Percentiles rank a stretch among this genome's conserved stretches.
Evolutionary conservation across 2,329 filamentous ascomycete species (phyloP).

Genomic region (Alternaria gaisen): DNA sequence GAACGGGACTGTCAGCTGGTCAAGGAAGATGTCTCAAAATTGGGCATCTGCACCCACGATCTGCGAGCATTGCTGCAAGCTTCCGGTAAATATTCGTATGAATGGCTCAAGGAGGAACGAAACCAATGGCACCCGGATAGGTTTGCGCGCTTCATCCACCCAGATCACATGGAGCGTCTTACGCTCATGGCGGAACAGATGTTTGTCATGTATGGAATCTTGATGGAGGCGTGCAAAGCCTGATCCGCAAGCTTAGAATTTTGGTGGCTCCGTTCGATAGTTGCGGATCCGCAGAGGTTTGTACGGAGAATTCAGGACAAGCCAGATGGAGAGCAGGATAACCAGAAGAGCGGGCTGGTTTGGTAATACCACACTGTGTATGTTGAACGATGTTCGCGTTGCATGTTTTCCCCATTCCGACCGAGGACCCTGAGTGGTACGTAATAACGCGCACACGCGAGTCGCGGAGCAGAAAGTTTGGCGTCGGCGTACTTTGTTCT

Average conservation of each 20-base stretch:
- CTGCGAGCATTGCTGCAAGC: slow-evolving; percentile 37
- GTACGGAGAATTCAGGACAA: not conserved
- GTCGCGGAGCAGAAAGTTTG: slow-evolving; percentile 29
- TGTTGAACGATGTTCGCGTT: not conserved
- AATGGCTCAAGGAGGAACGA: slow-evolving; percentile 40
- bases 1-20: slow-evolving; percentile 25
- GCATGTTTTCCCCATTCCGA: slow-evolving; percentile 14
- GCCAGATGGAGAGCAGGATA: not conserved
- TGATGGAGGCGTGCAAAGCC: slow-evolving; percentile 32
- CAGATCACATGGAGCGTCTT: slow-evolving; percentile 29
- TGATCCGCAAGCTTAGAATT: not conserved
- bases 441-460: slow-evolving; percentile 26
- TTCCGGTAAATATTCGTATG: slow-evolving; percentile 31
- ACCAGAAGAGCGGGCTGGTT: not conserved
- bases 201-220: slow-evolving; percentile 40
- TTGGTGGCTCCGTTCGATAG: not conserved
- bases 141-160: slow-evolving; percentile 39
- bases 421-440: slow-evolving; percentile 25
- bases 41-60: slow-evolving; percentile 44
- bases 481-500: slow-evolving; percentile 30
- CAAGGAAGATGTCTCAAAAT: slow-evolving; percentile 22
- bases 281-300: not conserved
- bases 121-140: slow-evolving; percentile 47
- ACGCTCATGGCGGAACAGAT: slow-evolving; percentile 37
- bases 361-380: not conserved